These are phyloP conservation scores for Cyclocybe aegerita DNA, from an alignment of 768 basidiomycete species.

Conservation along the genomic window DNA sequence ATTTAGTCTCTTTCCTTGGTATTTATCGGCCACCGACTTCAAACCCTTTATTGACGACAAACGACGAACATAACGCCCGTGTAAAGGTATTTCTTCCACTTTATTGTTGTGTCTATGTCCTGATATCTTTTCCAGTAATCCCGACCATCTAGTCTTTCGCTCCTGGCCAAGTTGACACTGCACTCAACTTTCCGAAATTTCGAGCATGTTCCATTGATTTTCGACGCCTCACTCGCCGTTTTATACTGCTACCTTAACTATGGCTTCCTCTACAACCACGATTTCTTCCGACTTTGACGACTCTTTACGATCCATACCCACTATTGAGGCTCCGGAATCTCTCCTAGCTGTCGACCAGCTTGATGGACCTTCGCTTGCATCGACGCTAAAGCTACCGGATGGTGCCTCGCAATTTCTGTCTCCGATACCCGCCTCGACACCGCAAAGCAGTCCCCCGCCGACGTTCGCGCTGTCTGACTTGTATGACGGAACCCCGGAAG, in stretches of 20 bases:
- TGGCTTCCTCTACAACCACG: constrained; percentile 18
- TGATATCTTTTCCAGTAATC: constrained; percentile 10
- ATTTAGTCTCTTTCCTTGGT: neutral
- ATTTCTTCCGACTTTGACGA: constrained; percentile 23
- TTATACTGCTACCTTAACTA: constrained; percentile 16
- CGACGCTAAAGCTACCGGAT: constrained; percentile 23
- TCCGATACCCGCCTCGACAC: constrained; percentile 37
- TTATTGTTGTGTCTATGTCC: neutral
- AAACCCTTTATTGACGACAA: constrained; percentile 17
- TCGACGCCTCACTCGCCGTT: constrained; percentile 7
- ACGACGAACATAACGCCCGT: constrained; percentile 22
- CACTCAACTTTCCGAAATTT: constrained; percentile 8
- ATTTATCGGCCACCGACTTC: neutral
- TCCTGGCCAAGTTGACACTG: constrained; percentile 7
- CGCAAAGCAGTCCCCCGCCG: constrained; percentile 39
- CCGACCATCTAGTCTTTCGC: neutral
- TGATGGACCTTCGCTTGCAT: constrained; percentile 20
- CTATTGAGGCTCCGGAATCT: constrained; percentile 22
- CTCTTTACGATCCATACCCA: constrained; percentile 26
- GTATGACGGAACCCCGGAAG: constrained; percentile 26
- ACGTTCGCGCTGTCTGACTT: constrained; percentile 47
- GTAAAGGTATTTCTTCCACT: constrained; percentile 10
- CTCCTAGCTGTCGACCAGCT: constrained; percentile 19
- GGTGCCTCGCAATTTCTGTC: constrained; percentile 34
- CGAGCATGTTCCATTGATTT: constrained; percentile 31